Evolutionary conservation across 2,329 filamentous ascomycete genomes (phyloP).

Genomic region (Penicillium digitatum): DNA sequence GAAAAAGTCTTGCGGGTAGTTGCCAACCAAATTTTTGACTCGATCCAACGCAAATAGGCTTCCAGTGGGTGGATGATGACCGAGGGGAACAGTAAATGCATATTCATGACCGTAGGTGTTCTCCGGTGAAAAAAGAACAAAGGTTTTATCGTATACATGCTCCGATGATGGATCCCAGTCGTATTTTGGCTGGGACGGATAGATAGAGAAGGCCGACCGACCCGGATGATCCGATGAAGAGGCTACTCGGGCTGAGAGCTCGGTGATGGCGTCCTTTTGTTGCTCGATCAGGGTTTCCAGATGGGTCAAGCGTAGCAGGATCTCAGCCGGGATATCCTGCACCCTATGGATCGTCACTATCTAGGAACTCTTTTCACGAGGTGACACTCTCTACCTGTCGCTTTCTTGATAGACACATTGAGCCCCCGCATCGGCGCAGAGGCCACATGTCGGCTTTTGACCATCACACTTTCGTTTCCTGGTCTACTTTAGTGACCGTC

Average conservation of each 20-base stretch:
- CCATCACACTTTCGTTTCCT: slow-evolving; percentile 22
- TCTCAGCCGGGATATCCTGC: slow-evolving; percentile 12
- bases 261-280: slow-evolving; percentile 14
- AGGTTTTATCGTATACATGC: neutral
- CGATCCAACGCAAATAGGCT: slow-evolving; percentile 13
- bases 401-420: slow-evolving; percentile 20
- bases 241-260: slow-evolving; percentile 9
- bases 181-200: neutral
- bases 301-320: slow-evolving; percentile 15
- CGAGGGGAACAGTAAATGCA: slow-evolving; percentile 11
- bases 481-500: neutral
- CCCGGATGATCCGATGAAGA: neutral
- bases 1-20: slow-evolving; percentile 20
- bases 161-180: slow-evolving; percentile 5
- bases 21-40: slow-evolving; percentile 14
- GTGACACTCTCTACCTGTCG: slow-evolving; percentile 11
- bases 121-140: neutral
- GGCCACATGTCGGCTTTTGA: slow-evolving; percentile 16
- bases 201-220: neutral
- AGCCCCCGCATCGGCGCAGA: slow-evolving; percentile 16
- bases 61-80: slow-evolving; percentile 14
- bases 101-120: slow-evolving; percentile 3
- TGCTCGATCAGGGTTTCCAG: slow-evolving; percentile 16
- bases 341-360: slow-evolving; percentile 8
- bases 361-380: neutral